A percentile compares a stretch with the other conserved stretches of the same genome.
Evolutionary conservation across 2,329 filamentous ascomycete genomes (phyloP).

Genomic region (Penicillium brasilianum): DNA sequence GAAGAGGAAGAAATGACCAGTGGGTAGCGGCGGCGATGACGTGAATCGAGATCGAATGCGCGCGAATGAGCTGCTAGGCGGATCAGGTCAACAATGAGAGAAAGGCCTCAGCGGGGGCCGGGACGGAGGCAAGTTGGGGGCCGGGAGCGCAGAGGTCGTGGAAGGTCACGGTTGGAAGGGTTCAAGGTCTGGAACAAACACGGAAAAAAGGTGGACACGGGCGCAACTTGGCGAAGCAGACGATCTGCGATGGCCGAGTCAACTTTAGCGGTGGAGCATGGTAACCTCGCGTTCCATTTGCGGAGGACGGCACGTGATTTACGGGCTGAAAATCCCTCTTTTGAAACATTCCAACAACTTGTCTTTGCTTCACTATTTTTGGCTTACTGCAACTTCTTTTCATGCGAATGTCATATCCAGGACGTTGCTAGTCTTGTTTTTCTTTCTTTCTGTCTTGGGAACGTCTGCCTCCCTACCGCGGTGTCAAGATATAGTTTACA

Average conservation of each 20-base stretch:
- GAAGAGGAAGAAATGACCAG: background rate
- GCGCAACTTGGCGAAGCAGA: slow-evolving; percentile 4
- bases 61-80: slow-evolving; percentile 4
- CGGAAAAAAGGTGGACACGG: background rate
- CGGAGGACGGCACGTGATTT: slow-evolving; percentile 31
- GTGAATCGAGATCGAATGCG: slow-evolving; percentile 13
- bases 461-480: slow-evolving; percentile 9
- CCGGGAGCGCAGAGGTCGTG: background rate
- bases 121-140: slow-evolving; percentile 1
- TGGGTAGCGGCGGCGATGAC: background rate
- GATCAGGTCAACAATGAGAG: slow-evolving; percentile 4
- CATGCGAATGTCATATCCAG: slow-evolving; percentile 5
- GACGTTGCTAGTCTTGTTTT: background rate
- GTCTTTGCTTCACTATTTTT: slow-evolving; percentile 14
- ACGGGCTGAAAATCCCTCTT: slow-evolving; percentile 26
- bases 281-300: slow-evolving; percentile 30
- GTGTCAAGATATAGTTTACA: slow-evolving; percentile 12
- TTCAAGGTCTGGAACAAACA: background rate
- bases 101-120: background rate
- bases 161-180: background rate
- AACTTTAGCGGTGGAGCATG: slow-evolving; percentile 9
- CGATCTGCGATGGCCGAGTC: slow-evolving; percentile 6
- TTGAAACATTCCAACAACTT: slow-evolving; percentile 18
- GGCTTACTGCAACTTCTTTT: slow-evolving; percentile 9
- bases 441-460: slow-evolving; percentile 4